A percentile compares a stretch with the other conserved stretches of the same genome.
Evolutionary conservation across 108 stramenopile species (phyloP).

Genomic region (Chaetoceros tenuissimus): DNA sequence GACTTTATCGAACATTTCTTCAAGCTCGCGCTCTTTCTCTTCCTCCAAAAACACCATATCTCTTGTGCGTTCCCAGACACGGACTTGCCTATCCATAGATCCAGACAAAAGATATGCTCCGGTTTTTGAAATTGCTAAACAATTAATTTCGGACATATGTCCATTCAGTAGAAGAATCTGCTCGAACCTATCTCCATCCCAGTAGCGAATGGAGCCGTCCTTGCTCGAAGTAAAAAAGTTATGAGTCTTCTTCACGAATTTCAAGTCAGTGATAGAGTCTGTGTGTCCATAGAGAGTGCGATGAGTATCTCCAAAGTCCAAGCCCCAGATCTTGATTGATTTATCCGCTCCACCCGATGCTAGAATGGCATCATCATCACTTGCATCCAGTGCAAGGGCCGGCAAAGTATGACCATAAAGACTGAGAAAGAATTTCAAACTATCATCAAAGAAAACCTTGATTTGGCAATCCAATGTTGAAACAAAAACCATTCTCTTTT

Average conservation of each 20-base stretch:
- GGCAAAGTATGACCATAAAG: constrained; percentile 98
- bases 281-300: constrained; percentile 94
- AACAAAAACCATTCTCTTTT: constrained; percentile 68
- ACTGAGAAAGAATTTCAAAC: constrained; percentile 94
- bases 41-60: constrained; percentile 97
- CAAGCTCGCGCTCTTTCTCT: constrained; percentile 88
- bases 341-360: constrained; percentile 96
- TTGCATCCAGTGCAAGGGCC: constrained; percentile 88
- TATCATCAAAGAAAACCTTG: constrained; percentile 97
- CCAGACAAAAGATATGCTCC: constrained; percentile 84
- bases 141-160: constrained; percentile 86
- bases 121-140: constrained; percentile 72
- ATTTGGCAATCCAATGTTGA: constrained; percentile 91
- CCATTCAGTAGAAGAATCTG: constrained; percentile 86
- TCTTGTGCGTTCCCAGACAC: constrained; percentile 95
- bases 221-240: constrained; percentile 93
- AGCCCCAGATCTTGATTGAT: constrained; percentile 96
- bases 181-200: constrained; percentile 97
- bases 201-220: constrained; percentile 89
- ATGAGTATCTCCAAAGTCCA: constrained; percentile 99
- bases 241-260: constrained; percentile 86
- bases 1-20: constrained; percentile 80
- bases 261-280: constrained; percentile 89
- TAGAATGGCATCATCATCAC: constrained; percentile 90
- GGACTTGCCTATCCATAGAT: constrained; percentile 91